Conservation (phyloP, 2,329 filamentous ascomycete species). For the Colletotrichum sp. region DNA sequence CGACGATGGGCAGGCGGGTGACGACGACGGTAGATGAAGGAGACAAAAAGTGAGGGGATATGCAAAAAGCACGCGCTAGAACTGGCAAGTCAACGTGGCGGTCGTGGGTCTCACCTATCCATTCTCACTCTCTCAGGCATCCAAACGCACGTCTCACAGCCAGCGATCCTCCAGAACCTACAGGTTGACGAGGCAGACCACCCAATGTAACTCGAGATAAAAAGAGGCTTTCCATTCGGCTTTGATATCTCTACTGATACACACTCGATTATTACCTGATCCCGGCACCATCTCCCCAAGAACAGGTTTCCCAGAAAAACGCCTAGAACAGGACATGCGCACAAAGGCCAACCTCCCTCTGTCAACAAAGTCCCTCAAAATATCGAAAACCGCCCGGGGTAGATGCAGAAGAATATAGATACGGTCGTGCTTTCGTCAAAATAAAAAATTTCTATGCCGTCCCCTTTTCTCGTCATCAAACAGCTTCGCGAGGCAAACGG, state of each 20-base stretch:
- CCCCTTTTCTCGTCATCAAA: neutral
- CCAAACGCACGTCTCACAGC: neutral
- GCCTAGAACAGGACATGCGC: neutral
- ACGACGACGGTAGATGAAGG: neutral
- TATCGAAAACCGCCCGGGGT: neutral
- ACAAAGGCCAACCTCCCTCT: neutral
- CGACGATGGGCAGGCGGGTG: neutral
- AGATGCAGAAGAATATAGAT: conserved; percentile 15
- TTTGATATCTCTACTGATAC: neutral
- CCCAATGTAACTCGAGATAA: neutral
- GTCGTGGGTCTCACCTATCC: conserved; percentile 11
- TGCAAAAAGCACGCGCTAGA: neutral
- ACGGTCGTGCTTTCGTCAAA: conserved; percentile 17
- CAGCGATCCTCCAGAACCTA: neutral
- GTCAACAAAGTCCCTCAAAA: neutral
- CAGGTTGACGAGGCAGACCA: neutral
- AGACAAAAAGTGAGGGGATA: neutral
- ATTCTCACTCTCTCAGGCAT: neutral
- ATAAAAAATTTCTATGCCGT: neutral
- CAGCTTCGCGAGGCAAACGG: neutral
- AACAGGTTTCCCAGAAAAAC: neutral
- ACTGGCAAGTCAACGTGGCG: neutral
- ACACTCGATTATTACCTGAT: neutral
- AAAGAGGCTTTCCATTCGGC: neutral
- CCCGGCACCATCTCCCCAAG: neutral